Conservation (phyloP, 2,329 filamentous ascomycete species). For the Talaromyces piceae region DNA sequence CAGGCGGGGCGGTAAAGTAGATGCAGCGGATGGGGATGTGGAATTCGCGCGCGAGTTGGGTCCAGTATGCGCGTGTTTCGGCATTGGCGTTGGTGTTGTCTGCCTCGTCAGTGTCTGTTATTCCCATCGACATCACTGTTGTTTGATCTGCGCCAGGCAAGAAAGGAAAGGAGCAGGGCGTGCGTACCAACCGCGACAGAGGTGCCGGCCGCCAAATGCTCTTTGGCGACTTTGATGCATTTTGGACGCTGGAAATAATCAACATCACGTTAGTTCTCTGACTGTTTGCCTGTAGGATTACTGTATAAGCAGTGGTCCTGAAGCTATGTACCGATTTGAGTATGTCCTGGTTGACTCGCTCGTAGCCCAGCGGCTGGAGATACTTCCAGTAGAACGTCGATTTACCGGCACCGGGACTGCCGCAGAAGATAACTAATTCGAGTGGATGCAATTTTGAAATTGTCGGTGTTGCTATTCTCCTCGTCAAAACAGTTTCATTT, state of each 20-base stretch:
- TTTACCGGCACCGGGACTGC: conserved; percentile 84
- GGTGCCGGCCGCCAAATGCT: conserved; percentile 55
- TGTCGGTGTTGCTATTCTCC: conserved; percentile 16
- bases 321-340: conserved; percentile 65
- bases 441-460: conserved; percentile 56
- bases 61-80: conserved; percentile 71
- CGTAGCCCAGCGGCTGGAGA: conserved; percentile 70
- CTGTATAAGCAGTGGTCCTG: no score
- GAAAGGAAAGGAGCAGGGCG: no score
- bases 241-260: conserved; percentile 55
- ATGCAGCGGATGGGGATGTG: conserved; percentile 75
- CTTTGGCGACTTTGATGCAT: conserved; percentile 63
- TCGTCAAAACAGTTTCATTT: not conserved
- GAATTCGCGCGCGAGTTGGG: conserved; percentile 62
- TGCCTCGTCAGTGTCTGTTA: conserved; percentile 27
- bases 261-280: no score
- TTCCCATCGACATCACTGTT: no score
- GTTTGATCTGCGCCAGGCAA: no score
- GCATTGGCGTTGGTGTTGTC: conserved; percentile 93
- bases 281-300: no score
- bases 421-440: conserved; percentile 80
- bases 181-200: conserved; percentile 71
- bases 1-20: conserved; percentile 66
- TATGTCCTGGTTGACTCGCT: conserved; percentile 81
- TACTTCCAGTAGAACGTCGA: conserved; percentile 80